phyloP scores from a whole-genome alignment of 306 rosid species.

The Cucurbita argyrosperma region DNA sequence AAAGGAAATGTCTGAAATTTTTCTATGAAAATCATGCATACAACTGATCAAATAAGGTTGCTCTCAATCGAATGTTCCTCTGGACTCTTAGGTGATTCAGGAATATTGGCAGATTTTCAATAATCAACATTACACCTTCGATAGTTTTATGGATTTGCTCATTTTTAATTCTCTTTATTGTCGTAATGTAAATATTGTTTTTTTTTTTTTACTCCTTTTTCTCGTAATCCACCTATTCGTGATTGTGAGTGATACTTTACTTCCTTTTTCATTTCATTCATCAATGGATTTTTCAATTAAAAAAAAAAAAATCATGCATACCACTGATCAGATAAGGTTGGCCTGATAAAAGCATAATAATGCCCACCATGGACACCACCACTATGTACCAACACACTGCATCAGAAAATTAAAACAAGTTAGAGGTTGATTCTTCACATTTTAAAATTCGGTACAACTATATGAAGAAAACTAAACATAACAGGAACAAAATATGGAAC shows the following conservation, averaged over 20 bases:
- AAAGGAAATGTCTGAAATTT: neutral
- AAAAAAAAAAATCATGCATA: slow-evolving; percentile 15
- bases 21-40: slow-evolving; percentile 14
- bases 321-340: slow-evolving; percentile 86
- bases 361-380: slow-evolving; percentile 98
- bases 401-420: slow-evolving; percentile 14
- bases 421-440: neutral
- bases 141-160: too few relatives aligned
- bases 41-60: slow-evolving; percentile 82
- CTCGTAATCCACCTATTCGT: neutral
- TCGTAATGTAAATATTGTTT: neutral
- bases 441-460: neutral
- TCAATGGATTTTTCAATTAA: neutral
- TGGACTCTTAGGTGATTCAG: too few relatives aligned
- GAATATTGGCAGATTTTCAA: too few relatives aligned
- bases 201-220: neutral
- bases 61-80: too few relatives aligned
- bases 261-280: neutral
- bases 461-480: neutral
- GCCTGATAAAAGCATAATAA: slow-evolving; percentile 84
- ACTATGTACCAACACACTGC: slow-evolving; percentile 89
- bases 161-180: too few relatives aligned
- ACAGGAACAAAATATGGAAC: neutral
- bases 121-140: too few relatives aligned
- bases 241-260: neutral